These are phyloP conservation scores for Penicillium crustosum DNA, from an alignment of 2,329 filamentous ascomycete species.

Conservation along the genomic window DNA sequence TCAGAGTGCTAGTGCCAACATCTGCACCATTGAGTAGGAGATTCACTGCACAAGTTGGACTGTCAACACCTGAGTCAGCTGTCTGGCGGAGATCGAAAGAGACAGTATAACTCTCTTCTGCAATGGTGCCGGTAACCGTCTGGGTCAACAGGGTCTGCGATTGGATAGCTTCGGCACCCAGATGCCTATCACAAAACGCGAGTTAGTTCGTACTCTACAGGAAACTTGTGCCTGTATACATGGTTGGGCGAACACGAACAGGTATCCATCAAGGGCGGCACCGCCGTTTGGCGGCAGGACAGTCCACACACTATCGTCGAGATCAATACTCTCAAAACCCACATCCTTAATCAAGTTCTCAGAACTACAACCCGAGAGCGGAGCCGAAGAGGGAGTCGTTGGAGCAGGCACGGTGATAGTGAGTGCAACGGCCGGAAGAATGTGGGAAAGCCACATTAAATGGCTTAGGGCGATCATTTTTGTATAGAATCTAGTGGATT, in stretches of 20 bases:
- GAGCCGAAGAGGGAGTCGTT: neutral
- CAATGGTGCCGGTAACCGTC: neutral
- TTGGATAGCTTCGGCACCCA: neutral
- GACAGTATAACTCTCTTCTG: neutral
- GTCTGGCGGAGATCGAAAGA: slow-evolving; percentile 5
- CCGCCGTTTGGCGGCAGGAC: neutral
- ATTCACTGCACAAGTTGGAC: neutral
- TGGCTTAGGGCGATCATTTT: neutral
- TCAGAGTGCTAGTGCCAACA: neutral
- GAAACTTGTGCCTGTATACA: neutral
- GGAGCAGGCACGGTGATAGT: neutral
- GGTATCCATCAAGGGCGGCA: neutral
- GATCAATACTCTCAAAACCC: neutral
- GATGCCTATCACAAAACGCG: neutral
- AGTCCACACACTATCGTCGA: neutral
- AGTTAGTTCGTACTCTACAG: neutral
- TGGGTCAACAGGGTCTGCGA: neutral
- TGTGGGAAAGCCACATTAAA: slow-evolving; percentile 5
- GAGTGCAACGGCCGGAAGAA: slow-evolving; percentile 1
- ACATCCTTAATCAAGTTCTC: slow-evolving; percentile 4
- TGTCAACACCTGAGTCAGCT: neutral
- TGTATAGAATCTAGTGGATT: neutral
- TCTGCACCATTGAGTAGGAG: neutral
- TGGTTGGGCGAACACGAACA: neutral
- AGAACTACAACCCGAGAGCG: neutral